phyloP scores from a whole-genome alignment of 83 land plant species.

The Larix sibirica region DNA sequence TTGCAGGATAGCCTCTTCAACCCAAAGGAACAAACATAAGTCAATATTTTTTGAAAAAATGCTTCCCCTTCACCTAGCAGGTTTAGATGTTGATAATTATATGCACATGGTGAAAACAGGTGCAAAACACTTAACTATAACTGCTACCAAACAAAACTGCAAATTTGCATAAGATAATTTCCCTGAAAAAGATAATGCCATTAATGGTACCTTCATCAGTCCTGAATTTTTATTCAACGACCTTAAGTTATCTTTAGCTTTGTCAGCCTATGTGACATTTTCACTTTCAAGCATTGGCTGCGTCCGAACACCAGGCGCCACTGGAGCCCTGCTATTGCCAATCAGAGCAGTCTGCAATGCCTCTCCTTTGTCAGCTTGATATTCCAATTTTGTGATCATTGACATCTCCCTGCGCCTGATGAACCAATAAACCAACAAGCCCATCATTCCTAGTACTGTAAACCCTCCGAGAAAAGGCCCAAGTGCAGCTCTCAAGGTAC shows the following conservation, averaged over 20 bases:
- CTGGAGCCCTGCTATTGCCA: constrained; percentile 44
- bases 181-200: background rate
- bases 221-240: background rate
- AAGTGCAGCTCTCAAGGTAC: constrained; percentile 25
- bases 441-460: constrained; percentile 23
- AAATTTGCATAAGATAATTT: background rate
- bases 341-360: constrained; percentile 29
- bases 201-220: background rate
- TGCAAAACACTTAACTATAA: constrained; percentile 1
- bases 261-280: constrained; percentile 13
- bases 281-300: constrained; percentile 48
- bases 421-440: constrained; percentile 17
- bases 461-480: constrained; percentile 25
- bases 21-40: background rate
- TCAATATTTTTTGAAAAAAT: background rate
- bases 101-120: background rate
- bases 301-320: constrained; percentile 46
- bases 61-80: background rate
- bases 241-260: background rate
- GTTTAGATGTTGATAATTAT: background rate
- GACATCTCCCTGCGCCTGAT: constrained; percentile 12
- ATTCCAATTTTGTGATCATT: constrained; percentile 43
- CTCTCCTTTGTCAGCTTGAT: constrained; percentile 47
- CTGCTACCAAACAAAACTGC: background rate
- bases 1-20: background rate